phyloP scores from a whole-genome alignment of 345 rosid genomes.

The Aquilaria yunnanensis region DNA sequence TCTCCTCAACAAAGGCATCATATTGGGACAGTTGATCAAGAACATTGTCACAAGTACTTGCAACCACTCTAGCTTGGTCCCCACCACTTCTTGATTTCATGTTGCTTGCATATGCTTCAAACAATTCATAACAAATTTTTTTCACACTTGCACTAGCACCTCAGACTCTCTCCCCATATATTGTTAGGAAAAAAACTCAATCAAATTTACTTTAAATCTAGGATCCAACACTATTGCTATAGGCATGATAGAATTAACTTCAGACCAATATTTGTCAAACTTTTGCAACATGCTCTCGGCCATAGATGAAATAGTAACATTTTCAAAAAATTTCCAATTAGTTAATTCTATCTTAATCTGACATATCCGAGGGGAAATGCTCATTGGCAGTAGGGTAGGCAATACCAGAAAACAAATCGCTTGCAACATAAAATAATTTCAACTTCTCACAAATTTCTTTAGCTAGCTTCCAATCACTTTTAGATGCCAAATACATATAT shows the following conservation, averaged over 20 bases:
- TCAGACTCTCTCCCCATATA: not conserved
- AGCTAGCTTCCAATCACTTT: not conserved
- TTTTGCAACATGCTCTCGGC: not conserved
- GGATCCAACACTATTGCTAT: not conserved
- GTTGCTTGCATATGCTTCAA: not conserved
- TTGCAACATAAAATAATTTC: not conserved
- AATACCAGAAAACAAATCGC: not conserved
- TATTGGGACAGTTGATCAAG: not conserved
- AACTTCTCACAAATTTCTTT: not conserved
- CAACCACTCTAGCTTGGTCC: not conserved
- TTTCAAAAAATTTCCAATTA: not conserved
- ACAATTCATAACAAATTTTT: not conserved
- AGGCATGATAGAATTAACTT: not conserved
- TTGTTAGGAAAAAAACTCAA: not conserved
- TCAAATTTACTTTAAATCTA: not conserved
- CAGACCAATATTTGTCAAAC: not conserved
- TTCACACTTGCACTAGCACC: not conserved
- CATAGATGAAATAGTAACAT: not conserved
- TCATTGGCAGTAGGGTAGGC: not conserved
- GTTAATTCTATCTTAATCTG: not conserved
- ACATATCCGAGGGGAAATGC: not conserved
- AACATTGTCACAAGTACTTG: not conserved
- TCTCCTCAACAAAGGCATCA: not conserved
- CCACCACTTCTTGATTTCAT: not conserved
- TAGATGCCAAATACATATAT: not conserved